Percentiles rank a stretch among this genome's conserved stretches.
Conservation (phyloP, 768 basidiomycete species). For the Omphalotus guepiniiformis region DNA sequence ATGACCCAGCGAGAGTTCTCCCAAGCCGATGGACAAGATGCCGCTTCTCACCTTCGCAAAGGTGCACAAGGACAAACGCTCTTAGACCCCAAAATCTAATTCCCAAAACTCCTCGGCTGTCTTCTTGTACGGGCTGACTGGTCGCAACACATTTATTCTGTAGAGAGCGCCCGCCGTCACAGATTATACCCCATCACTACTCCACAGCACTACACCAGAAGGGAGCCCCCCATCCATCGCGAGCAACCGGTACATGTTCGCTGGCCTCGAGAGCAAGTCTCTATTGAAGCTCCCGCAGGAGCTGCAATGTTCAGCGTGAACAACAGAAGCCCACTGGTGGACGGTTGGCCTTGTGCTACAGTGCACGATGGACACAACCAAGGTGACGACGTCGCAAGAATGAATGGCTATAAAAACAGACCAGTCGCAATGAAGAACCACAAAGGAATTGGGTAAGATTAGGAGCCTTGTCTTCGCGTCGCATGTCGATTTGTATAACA, state of each 20-base stretch:
- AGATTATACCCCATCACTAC: slow-evolving; percentile 1
- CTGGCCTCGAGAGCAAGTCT: slow-evolving; percentile 8
- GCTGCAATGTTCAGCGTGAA: neutral
- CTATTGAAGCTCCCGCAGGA: slow-evolving; percentile 7
- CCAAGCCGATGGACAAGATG: slow-evolving; percentile 1
- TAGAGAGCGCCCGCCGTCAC: neutral
- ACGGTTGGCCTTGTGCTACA: neutral
- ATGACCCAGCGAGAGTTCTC: neutral
- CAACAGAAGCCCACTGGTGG: neutral
- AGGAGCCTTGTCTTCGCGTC: slow-evolving; percentile 4
- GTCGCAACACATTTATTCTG: neutral
- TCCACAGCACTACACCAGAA: neutral
- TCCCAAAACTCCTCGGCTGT: too few species aligned
- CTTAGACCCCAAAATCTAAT: neutral
- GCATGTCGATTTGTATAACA: neutral
- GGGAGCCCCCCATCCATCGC: neutral
- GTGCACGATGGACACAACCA: slow-evolving; percentile 1
- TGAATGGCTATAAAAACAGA: neutral
- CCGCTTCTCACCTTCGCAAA: neutral
- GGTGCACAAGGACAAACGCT: neutral
- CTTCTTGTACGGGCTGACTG: too few species aligned
- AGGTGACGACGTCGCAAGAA: neutral
- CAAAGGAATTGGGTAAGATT: neutral
- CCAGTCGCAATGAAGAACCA: slow-evolving; percentile 5
- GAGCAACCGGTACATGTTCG: neutral